These are phyloP conservation scores for Haematococcus lacustris DNA, from an alignment of 139 green algal species.

Conservation along the genomic window DNA sequence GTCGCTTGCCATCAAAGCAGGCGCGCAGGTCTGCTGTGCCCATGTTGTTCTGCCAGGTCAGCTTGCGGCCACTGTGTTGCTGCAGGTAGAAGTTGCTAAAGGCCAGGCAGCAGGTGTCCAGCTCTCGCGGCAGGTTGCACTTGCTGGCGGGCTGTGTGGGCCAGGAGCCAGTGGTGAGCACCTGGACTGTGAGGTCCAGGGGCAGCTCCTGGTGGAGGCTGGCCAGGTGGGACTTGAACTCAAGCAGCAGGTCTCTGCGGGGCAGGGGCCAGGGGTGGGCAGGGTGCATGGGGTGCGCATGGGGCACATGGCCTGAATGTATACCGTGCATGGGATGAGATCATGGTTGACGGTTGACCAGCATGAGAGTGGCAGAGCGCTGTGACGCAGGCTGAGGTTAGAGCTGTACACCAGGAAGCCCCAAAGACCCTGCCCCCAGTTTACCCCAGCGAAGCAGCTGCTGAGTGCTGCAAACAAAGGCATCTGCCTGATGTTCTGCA, in stretches of 20 bases:
- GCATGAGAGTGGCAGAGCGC: no score
- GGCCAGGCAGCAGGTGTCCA: slow-evolving; percentile 51
- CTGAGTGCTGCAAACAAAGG: no score
- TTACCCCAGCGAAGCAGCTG: no score
- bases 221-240: slow-evolving; percentile 58
- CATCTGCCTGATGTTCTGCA: no score
- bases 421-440: no score
- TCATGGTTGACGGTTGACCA: no score
- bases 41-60: slow-evolving; percentile 96
- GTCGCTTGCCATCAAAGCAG: slow-evolving; percentile 56
- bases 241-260: slow-evolving; percentile 70
- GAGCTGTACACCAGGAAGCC: no score
- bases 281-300: no score
- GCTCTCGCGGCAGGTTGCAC: slow-evolving; percentile 79
- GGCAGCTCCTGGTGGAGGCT: slow-evolving; percentile 32
- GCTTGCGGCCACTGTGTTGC: slow-evolving; percentile 63
- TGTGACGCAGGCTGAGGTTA: no score
- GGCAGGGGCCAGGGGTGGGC: no score
- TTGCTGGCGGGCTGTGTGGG: slow-evolving; percentile 50
- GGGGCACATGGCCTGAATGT: no score
- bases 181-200: slow-evolving; percentile 79
- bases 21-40: slow-evolving; percentile 84
- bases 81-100: slow-evolving; percentile 85
- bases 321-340: no score
- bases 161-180: slow-evolving; percentile 95